Percentiles rank a stretch among this genome's conserved stretches.
Evolutionary conservation across 2,329 filamentous ascomycete genomes (phyloP).

Genomic region (Ilyonectria destructans): DNA sequence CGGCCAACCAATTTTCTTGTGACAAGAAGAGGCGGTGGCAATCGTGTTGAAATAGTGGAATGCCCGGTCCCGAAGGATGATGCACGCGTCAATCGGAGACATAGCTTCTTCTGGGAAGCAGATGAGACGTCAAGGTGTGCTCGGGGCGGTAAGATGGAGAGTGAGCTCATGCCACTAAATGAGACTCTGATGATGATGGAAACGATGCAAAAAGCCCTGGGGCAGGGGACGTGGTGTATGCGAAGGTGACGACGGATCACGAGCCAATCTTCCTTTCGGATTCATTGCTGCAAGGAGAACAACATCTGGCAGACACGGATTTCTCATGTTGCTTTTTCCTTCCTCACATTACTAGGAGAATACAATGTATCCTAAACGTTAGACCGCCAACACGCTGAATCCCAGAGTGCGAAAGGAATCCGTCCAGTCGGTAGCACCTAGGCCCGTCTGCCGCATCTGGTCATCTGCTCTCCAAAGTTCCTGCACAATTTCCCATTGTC

Average conservation of each 20-base stretch:
- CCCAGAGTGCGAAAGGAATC: slow-evolving; percentile 2
- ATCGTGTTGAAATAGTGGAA: background rate
- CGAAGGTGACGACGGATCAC: too few relatives aligned
- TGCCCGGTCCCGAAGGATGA: slow-evolving; percentile 3
- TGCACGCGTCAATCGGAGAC: background rate
- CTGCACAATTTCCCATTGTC: slow-evolving; percentile 33
- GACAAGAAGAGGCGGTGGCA: background rate
- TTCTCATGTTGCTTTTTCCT: too few relatives aligned
- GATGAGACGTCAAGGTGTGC: slow-evolving; percentile 40
- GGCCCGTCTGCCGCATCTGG: slow-evolving; percentile 14
- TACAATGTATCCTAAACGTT: background rate
- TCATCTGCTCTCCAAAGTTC: slow-evolving; percentile 27
- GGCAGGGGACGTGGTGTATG: slow-evolving; percentile 54
- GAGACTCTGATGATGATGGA: slow-evolving; percentile 88
- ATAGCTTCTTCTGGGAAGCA: too few relatives aligned
- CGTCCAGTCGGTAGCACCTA: slow-evolving; percentile 13
- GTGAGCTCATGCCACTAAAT: slow-evolving; percentile 74
- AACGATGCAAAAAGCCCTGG: slow-evolving; percentile 65
- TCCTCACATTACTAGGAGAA: too few relatives aligned
- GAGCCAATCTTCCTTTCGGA: too few relatives aligned
- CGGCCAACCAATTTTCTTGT: slow-evolving; percentile 4
- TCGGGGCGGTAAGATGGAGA: slow-evolving; percentile 70
- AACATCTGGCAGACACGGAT: too few relatives aligned
- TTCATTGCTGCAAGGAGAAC: too few relatives aligned
- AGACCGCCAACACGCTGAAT: slow-evolving; percentile 23